These are phyloP conservation scores for Corrigiola litoralis DNA, from an alignment of 179 eudicot species.

Conservation along the genomic window DNA sequence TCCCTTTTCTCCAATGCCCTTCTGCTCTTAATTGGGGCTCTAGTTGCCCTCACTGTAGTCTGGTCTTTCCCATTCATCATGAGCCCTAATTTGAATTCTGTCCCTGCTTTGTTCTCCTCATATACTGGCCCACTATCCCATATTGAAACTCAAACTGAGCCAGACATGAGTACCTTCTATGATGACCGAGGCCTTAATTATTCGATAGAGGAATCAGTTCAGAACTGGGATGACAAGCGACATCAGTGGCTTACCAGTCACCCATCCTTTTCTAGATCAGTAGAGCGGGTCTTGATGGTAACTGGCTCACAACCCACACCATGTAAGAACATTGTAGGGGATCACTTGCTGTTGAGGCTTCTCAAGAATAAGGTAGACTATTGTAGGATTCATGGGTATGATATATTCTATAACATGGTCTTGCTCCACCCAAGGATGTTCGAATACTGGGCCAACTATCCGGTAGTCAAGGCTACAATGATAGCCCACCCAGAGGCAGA, in stretches of 20 bases:
- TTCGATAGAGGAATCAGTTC: slow-evolving; percentile 13
- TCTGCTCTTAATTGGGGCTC: slow-evolving; percentile 2
- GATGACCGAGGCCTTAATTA: slow-evolving; percentile 29
- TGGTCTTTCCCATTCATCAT: slow-evolving; percentile 16
- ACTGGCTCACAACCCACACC: slow-evolving; percentile 35
- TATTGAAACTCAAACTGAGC: too few relatives aligned
- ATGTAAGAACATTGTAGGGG: slow-evolving; percentile 24
- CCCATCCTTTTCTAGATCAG: slow-evolving; percentile 12
- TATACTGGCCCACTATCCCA: not conserved
- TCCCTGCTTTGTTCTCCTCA: not conserved
- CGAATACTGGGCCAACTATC: slow-evolving; percentile 38
- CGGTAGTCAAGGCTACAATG: slow-evolving; percentile 34
- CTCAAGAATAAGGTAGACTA: slow-evolving; percentile 38
- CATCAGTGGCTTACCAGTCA: slow-evolving; percentile 19
- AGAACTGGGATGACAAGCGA: slow-evolving; percentile 33
- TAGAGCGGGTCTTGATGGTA: slow-evolving; percentile 25
- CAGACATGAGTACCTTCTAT: slow-evolving; percentile 26
- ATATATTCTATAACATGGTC: slow-evolving; percentile 32
- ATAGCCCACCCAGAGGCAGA: slow-evolving; percentile 42
- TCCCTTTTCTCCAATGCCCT: not conserved
- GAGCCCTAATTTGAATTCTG: not conserved
- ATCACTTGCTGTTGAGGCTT: slow-evolving; percentile 26
- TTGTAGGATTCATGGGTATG: slow-evolving; percentile 30
- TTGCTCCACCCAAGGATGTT: slow-evolving; percentile 35
- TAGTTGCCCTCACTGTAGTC: not conserved